A percentile compares a stretch with the other conserved stretches of the same genome.
phyloP scores from a whole-genome alignment of 2,329 filamentous ascomycete genomes.

The Epichloe gansuensis region DNA sequence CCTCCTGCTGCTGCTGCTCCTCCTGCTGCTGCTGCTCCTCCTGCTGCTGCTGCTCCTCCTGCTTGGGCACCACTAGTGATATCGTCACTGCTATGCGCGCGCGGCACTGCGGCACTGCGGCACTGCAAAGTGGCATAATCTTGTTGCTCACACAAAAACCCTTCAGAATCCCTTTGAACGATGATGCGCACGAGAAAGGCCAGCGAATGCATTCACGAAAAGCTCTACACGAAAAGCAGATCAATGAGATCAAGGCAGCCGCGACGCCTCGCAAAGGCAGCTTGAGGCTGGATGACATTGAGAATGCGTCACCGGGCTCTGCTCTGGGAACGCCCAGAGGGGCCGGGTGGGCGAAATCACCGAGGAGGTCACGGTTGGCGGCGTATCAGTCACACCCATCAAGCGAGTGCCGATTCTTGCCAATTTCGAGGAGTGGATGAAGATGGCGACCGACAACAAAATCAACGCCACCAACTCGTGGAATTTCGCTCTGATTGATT shows the following conservation, averaged over 20 bases:
- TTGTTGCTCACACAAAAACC: slow-evolving; percentile 4
- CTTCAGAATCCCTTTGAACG: slow-evolving; percentile 80
- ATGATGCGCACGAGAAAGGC: slow-evolving; percentile 87
- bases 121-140: not conserved
- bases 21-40: not conserved
- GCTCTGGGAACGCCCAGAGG: slow-evolving; percentile 41
- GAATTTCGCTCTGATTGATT: slow-evolving; percentile 99
- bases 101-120: not conserved
- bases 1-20: not conserved
- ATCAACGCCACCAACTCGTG: slow-evolving; percentile 98
- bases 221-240: slow-evolving; percentile 77
- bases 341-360: slow-evolving; percentile 31
- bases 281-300: slow-evolving; percentile 45
- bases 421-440: slow-evolving; percentile 99
- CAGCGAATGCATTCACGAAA: slow-evolving; percentile 77
- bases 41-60: not conserved
- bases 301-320: slow-evolving; percentile 43
- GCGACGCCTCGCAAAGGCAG: slow-evolving; percentile 57
- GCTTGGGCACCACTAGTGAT: not conserved
- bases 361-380: slow-evolving; percentile 53
- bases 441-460: slow-evolving; percentile 99
- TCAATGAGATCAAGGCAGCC: slow-evolving; percentile 71
- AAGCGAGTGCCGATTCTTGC: slow-evolving; percentile 91
- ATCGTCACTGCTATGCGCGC: not conserved
- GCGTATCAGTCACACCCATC: slow-evolving; percentile 79